phyloP scores from a whole-genome alignment of 805 yeast genomes.

The Starmerella kuoi region DNA sequence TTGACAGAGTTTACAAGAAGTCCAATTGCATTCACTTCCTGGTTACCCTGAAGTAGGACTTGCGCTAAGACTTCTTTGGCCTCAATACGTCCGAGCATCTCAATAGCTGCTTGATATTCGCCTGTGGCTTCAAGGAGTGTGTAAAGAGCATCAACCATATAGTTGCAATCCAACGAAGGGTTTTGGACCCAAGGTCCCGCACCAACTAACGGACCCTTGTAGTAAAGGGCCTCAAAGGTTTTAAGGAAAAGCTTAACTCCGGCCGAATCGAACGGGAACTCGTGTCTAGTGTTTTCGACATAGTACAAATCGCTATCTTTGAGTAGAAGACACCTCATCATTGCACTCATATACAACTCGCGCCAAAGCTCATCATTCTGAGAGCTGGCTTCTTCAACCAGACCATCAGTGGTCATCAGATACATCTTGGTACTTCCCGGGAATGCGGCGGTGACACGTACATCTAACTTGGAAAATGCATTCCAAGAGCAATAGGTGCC shows the following conservation, averaged over 20 bases:
- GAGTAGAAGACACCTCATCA: slow-evolving; percentile 62
- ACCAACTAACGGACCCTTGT: slow-evolving; percentile 56
- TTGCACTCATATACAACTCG: slow-evolving; percentile 51
- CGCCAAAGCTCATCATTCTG: slow-evolving; percentile 32
- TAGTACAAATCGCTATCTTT: slow-evolving; percentile 67
- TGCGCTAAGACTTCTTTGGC: slow-evolving; percentile 39
- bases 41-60: slow-evolving; percentile 33
- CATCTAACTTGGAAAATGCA: slow-evolving; percentile 58
- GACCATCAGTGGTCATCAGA: slow-evolving; percentile 23
- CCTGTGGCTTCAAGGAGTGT: slow-evolving; percentile 55
- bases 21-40: slow-evolving; percentile 39
- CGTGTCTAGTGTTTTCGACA: slow-evolving; percentile 71
- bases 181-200: slow-evolving; percentile 54
- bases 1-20: slow-evolving; percentile 33
- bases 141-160: slow-evolving; percentile 63
- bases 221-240: slow-evolving; percentile 56
- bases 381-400: slow-evolving; percentile 21
- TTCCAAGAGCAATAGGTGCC: slow-evolving; percentile 49
- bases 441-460: slow-evolving; percentile 51
- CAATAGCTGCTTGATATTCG: slow-evolving; percentile 47
- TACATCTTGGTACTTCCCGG: slow-evolving; percentile 38
- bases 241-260: slow-evolving; percentile 44
- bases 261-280: slow-evolving; percentile 53
- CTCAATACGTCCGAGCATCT: slow-evolving; percentile 42
- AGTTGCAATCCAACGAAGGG: slow-evolving; percentile 52